Evolutionary conservation across 768 basidiomycete genomes (phyloP).

Genomic region (Agrocybe pediades): DNA sequence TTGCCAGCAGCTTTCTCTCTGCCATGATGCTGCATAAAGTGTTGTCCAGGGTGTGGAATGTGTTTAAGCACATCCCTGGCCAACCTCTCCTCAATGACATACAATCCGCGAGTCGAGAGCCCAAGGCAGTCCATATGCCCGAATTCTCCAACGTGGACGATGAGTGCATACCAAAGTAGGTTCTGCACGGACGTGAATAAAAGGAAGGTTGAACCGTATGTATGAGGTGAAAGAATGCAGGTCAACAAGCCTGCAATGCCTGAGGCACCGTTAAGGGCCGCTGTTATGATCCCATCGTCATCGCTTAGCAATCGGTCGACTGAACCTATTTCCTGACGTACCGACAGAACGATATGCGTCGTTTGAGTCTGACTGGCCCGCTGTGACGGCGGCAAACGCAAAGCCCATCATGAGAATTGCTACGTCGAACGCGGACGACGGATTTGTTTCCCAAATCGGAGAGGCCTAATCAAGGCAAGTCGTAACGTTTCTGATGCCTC

Average conservation of each 20-base stretch:
- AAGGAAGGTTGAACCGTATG: conserved; percentile 23
- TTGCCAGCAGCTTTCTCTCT: neutral
- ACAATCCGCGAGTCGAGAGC: conserved; percentile 3
- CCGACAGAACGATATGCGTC: conserved; percentile 26
- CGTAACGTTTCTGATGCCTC: neutral
- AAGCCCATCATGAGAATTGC: conserved; percentile 23
- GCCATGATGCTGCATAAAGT: neutral
- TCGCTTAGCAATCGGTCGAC: neutral
- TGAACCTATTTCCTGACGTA: conserved; percentile 8
- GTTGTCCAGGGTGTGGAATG: neutral
- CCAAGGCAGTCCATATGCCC: conserved; percentile 19
- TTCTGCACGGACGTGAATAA: conserved; percentile 22
- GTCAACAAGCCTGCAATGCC: conserved; percentile 15
- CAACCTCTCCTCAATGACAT: conserved; percentile 4
- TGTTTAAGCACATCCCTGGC: conserved; percentile 1
- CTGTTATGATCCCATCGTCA: conserved; percentile 5
- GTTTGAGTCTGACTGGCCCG: conserved; percentile 20
- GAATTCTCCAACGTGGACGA: conserved; percentile 19
- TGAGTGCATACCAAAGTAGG: conserved; percentile 21
- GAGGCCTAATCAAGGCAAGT: conserved; percentile 3
- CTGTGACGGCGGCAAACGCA: conserved; percentile 23
- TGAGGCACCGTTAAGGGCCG: conserved; percentile 24
- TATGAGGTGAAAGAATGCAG: conserved; percentile 20
- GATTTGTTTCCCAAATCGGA: conserved; percentile 14
- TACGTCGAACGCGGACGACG: conserved; percentile 13